Percentiles rank a stretch among this genome's conserved stretches.
phyloP scores from a whole-genome alignment of 257 asterid species.

The Petunia secreta region DNA sequence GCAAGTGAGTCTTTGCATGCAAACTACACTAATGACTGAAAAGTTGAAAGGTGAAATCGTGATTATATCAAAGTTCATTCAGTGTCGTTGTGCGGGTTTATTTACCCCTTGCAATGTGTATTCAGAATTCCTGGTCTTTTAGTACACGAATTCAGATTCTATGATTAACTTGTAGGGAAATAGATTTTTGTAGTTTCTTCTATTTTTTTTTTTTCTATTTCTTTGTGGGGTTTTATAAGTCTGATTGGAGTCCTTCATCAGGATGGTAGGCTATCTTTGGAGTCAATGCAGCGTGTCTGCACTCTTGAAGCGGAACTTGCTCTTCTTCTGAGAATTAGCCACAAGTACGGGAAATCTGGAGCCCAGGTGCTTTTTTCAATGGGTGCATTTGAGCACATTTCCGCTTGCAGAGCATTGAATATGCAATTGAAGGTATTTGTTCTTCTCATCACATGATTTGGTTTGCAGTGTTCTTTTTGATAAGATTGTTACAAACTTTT shows the following conservation, averaged over 20 bases:
- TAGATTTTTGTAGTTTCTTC: background rate
- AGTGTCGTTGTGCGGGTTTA: background rate
- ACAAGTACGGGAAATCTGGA: constrained; percentile 87
- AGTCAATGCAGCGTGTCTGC: constrained; percentile 88
- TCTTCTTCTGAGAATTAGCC: constrained; percentile 80
- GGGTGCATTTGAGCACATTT: constrained; percentile 81
- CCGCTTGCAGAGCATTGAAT: constrained; percentile 72
- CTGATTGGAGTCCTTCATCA: constrained; percentile 34
- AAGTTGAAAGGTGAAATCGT: background rate
- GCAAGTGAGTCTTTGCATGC: background rate
- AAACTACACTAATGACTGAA: background rate
- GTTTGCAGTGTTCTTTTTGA: background rate
- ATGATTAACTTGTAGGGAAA: background rate
- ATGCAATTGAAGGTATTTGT: constrained; percentile 69
- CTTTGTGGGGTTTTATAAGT: background rate
- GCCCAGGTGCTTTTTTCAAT: constrained; percentile 88
- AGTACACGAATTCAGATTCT: background rate
- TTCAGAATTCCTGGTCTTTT: background rate
- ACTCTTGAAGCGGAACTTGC: constrained; percentile 89
- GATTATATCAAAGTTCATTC: constrained; percentile 14
- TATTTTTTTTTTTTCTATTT: background rate
- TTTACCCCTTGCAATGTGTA: constrained; percentile 11
- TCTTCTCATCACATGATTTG: background rate
- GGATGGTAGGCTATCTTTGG: constrained; percentile 81
- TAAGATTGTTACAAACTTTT: constrained; percentile 20